Conservation (phyloP, 2,329 filamentous ascomycete genomes). For the Thelonectria discophora region DNA sequence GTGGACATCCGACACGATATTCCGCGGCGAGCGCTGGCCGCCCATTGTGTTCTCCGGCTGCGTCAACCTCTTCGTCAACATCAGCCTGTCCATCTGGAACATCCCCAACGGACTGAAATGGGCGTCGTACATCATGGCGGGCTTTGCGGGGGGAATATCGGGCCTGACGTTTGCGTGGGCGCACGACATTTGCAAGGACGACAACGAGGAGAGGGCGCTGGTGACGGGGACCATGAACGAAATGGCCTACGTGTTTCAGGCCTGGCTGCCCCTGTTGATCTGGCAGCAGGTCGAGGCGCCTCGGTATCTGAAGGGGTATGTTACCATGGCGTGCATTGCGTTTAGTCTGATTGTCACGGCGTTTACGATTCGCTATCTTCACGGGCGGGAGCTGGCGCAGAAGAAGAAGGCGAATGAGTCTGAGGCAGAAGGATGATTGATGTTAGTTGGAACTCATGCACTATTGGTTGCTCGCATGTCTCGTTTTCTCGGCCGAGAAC, state of each 20-base stretch:
- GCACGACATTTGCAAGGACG: conserved; percentile 59
- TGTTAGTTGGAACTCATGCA: too few species aligned
- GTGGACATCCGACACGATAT: conserved; percentile 70
- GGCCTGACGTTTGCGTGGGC: conserved; percentile 59
- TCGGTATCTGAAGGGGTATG: conserved; percentile 67
- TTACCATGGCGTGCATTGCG: conserved; percentile 61
- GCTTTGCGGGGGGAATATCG: conserved; percentile 58
- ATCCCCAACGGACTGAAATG: conserved; percentile 66
- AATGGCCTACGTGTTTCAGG: conserved; percentile 73
- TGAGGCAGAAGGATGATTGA: conserved; percentile 12
- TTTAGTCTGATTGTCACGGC: conserved; percentile 59
- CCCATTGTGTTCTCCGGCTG: conserved; percentile 64
- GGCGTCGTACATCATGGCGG: conserved; percentile 66
- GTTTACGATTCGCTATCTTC: conserved; percentile 52
- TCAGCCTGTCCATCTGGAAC: conserved; percentile 53
- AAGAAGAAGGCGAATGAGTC: conserved; percentile 15
- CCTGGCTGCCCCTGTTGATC: conserved; percentile 72
- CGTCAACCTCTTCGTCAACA: conserved; percentile 51
- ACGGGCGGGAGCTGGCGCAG: conserved; percentile 6
- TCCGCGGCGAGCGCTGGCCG: conserved; percentile 68
- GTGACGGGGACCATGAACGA: conserved; percentile 74
- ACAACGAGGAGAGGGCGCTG: conserved; percentile 72
- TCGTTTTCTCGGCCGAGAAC: too few species aligned
- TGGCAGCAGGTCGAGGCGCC: conserved; percentile 73
- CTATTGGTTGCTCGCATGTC: too few species aligned